Base-by-base conservation (phyloP, 169 alveolate species). In the Eimeria tenella region DNA sequence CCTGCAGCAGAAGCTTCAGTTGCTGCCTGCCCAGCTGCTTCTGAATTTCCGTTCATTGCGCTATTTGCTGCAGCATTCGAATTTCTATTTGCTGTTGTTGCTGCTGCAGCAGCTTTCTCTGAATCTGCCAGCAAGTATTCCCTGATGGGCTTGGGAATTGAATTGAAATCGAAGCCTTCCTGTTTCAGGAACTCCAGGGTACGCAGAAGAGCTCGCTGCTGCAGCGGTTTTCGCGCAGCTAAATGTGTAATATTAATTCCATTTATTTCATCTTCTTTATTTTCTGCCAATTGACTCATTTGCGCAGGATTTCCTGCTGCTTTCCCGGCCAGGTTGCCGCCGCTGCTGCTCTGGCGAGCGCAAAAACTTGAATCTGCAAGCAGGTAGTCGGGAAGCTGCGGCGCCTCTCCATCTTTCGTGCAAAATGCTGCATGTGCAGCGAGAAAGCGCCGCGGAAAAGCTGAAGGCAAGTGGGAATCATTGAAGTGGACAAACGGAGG, bases 341-440 rank as follows among this genome's bases (percentile, higher is more conserved):
- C 60, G 62, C 31, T 11, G 83, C 31, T 15, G 25, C 23, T 31
- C 23, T 6, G 56, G 9, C 9, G 17, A 21, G 83, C 42, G 5
- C 31, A 6, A 21, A 55, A 11, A 4, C 62, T 4, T 13, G 31
- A 42, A 17, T n/a, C 79, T 11, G 71, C 17, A 68, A 4, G 52
- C 62, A 91, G 71, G 74, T 86, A 91, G 42, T 91, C 94, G 15
- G 94, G 94, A 7, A 91, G 77, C 52, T 77, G 87, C 10, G 94
- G 94, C 25, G 94, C 94, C 58, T 91, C 94, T 5, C 94, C 94
- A 13, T 62, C 62, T 8, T 77, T 71, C 19, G 65, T 58, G 75
- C 94, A 91, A 62, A 91, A 77, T 19, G 94, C 94, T 21, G 94
- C 94, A 79, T 91, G 91, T 21, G 91, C 94, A 0, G 83, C 94